Evolutionary conservation across 306 rosid species (phyloP), one percentile per base, ranked within the genome.

Genomic region (Acacia confusa): DNA sequence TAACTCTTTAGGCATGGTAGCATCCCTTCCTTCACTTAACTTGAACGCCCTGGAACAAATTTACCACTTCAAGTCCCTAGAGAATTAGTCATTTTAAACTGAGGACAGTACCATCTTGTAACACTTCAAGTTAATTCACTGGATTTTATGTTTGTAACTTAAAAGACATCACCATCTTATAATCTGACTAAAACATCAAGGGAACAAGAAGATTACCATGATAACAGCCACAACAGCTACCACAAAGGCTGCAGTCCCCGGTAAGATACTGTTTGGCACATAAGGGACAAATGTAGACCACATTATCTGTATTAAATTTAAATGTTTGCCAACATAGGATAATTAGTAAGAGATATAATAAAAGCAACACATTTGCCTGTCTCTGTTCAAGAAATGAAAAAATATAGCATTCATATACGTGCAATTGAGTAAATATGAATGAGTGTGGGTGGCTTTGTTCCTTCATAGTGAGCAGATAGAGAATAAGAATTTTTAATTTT

Each of bases 281-380:
- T 83, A 90, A 1, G 98, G 99, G 53, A 95, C 94, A 88, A 95
- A 95, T n/a, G 99, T 95, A 81, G 98, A 95, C 99, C 99, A 95
- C 98, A 95, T 95, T 74, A 95, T 92, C 98, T 92, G 92, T 10
- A 76, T 67, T 27, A 83, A 76, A 73, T 48, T 36, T 60, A 78
- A 19, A 64, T 75, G 76, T 60, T 60, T 52, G 76, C 41, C 70
- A 65, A 68, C 68, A 38, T 25, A 78, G 87, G 74, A 77, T n/a
- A 40, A 57, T 43, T 58, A 64, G 73, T 22, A 30, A 45, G 78
- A 77, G 41, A 65, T 80, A 38, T 32, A 1, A 38, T 47, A 6
- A 25, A 63, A 78, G 3, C 15, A 43, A 28, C 22, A 13, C 38
- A 48, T 48, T 20, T 20, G 8, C 34, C 38, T 17, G 38, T 48